Percentiles rank a stretch among this genome's conserved stretches.
Evolutionary conservation across 176 grass and related monocot genomes (phyloP).

Genomic region (Juncus inflexus): DNA sequence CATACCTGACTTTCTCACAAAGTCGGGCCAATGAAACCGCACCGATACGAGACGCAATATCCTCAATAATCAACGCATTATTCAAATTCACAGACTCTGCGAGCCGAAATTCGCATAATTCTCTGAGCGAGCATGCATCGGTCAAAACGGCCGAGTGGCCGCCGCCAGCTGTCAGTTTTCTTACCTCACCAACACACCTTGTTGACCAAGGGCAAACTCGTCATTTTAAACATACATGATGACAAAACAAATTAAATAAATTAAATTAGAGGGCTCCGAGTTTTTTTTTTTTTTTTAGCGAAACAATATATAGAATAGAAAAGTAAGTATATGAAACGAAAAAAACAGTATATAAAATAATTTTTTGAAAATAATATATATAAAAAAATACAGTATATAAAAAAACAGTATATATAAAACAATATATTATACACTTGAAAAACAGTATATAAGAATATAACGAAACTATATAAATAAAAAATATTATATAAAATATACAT

Average conservation of each 20-base stretch:
- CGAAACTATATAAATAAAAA: too few species aligned
- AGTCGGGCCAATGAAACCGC: slow-evolving; percentile 80
- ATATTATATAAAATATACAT: too few species aligned
- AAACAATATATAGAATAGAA: too few species aligned
- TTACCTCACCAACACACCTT: slow-evolving; percentile 94
- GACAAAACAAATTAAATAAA: slow-evolving; percentile 1
- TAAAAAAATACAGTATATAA: too few species aligned
- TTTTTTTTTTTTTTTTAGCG: too few species aligned
- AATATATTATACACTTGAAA: too few species aligned
- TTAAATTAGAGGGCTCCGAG: not conserved
- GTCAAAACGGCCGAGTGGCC: slow-evolving; percentile 97
- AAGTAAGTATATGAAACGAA: too few species aligned
- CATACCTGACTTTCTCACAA: slow-evolving; percentile 73
- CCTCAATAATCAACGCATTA: slow-evolving; percentile 64
- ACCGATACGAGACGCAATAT: slow-evolving; percentile 68
- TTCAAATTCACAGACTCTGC: slow-evolving; percentile 60
- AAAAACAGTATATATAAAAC: too few species aligned
- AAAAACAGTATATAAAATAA: too few species aligned
- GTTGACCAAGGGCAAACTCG: slow-evolving; percentile 6
- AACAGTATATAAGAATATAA: too few species aligned
- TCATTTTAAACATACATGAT: not conserved
- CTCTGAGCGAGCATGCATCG: slow-evolving; percentile 82
- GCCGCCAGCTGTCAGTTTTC: slow-evolving; percentile 74
- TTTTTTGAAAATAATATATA: too few species aligned
- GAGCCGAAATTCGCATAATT: slow-evolving; percentile 87